Conservation (phyloP, 441 rosid species). For the Populus tomentosa region DNA sequence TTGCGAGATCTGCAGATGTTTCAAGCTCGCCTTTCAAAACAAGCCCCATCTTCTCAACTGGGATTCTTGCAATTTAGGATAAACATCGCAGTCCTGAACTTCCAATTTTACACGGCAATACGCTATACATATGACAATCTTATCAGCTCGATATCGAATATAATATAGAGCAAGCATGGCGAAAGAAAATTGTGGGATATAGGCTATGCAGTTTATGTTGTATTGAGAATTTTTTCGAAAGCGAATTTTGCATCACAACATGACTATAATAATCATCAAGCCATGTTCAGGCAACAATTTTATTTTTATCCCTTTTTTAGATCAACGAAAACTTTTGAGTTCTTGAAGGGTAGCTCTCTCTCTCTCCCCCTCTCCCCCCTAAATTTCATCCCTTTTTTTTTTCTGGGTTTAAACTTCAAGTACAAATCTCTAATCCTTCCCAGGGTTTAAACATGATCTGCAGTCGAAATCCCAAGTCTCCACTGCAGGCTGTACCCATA, state of each 20-base stretch:
- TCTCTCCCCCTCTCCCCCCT: too few relatives aligned
- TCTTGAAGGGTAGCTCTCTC: too few relatives aligned
- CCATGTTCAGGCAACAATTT: neutral
- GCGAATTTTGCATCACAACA: neutral
- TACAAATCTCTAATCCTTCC: too few relatives aligned
- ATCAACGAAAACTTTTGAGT: too few relatives aligned
- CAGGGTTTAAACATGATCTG: too few relatives aligned
- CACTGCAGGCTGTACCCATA: too few relatives aligned
- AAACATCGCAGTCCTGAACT: neutral
- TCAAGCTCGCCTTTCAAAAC: slow-evolving; percentile 39
- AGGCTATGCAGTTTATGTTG: neutral
- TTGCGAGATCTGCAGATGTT: slow-evolving; percentile 34
- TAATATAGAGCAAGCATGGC: neutral
- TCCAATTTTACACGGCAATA: neutral
- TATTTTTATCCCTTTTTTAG: too few relatives aligned
- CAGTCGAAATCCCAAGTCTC: too few relatives aligned
- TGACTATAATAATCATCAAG: too few relatives aligned
- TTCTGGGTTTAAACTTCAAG: too few relatives aligned
- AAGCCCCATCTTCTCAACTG: slow-evolving; percentile 52
- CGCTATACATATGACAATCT: neutral
- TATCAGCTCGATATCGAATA: neutral
- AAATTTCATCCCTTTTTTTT: too few relatives aligned
- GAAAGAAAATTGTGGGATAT: too few relatives aligned
- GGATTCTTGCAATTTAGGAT: slow-evolving; percentile 57
- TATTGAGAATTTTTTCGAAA: neutral